phyloP scores from a whole-genome alignment of 306 rosid genomes.

The Lathyrus sativus region DNA sequence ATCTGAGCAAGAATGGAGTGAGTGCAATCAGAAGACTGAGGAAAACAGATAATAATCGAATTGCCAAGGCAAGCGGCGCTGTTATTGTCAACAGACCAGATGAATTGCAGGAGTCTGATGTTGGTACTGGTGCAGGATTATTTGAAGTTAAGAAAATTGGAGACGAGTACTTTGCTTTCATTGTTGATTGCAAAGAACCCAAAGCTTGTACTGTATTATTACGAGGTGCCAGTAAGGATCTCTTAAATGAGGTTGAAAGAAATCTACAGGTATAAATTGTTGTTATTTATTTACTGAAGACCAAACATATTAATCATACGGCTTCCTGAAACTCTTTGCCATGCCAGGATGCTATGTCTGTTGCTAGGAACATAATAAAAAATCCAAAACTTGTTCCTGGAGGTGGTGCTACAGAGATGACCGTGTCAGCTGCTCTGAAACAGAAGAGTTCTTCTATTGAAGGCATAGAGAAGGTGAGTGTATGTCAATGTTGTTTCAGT shows the following conservation, averaged over 20 bases:
- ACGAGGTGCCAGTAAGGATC: constrained; percentile 94
- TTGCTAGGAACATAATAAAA: constrained; percentile 85
- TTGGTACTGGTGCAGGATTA: constrained; percentile 92
- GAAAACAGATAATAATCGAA: constrained; percentile 85
- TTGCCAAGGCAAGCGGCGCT: constrained; percentile 94
- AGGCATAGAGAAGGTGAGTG: constrained; percentile 89
- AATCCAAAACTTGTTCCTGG: constrained; percentile 95
- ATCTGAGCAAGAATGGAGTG: constrained; percentile 81
- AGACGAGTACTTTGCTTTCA: constrained; percentile 75
- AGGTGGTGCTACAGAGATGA: constrained; percentile 95
- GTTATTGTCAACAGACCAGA: constrained; percentile 94
- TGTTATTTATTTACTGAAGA: neutral
- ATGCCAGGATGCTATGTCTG: constrained; percentile 89
- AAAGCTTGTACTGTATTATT: constrained; percentile 85
- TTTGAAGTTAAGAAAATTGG: constrained; percentile 96
- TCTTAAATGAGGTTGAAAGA: constrained; percentile 87
- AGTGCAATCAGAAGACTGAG: constrained; percentile 92
- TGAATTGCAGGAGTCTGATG: constrained; percentile 91
- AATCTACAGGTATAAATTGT: constrained; percentile 70
- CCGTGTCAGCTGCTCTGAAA: constrained; percentile 89
- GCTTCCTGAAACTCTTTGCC: constrained; percentile 41
- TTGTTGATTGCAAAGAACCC: constrained; percentile 91
- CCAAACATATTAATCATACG: constrained; percentile 7
- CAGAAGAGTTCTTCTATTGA: constrained; percentile 95
- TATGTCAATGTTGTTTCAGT: constrained; percentile 9